phyloP scores from a whole-genome alignment of 352 stramenopile species.

The Phytophthora tentaculata region DNA sequence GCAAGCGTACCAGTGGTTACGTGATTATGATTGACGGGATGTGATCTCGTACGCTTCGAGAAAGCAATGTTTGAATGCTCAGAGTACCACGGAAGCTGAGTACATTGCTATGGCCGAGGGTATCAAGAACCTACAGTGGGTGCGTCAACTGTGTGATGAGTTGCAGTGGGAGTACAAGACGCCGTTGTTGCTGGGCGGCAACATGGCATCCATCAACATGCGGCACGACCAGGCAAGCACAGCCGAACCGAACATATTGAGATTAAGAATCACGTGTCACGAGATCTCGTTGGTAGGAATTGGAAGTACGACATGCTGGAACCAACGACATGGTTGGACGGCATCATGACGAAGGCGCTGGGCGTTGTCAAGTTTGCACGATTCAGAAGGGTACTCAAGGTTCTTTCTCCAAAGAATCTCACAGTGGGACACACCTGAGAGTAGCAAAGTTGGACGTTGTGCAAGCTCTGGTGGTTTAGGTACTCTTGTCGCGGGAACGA shows the following conservation, averaged over 20 bases:
- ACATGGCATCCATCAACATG: conserved; percentile 8
- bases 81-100: conserved; percentile 36
- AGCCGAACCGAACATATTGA: neutral
- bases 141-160: conserved; percentile 12
- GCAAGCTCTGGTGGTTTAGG: too few species aligned
- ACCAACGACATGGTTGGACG: conserved; percentile 8
- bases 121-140: conserved; percentile 24
- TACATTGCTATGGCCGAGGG: conserved; percentile 37
- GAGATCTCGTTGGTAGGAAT: neutral
- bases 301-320: neutral
- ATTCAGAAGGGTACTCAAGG: too few species aligned
- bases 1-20: conserved; percentile 36
- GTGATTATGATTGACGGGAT: conserved; percentile 25
- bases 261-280: conserved; percentile 4
- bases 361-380: neutral
- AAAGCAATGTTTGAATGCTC: conserved; percentile 36
- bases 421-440: too few species aligned
- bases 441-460: too few species aligned
- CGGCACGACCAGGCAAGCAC: neutral
- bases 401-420: too few species aligned
- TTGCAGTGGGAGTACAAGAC: conserved; percentile 6
- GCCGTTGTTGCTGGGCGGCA: conserved; percentile 1
- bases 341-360: conserved; percentile 5
- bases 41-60: conserved; percentile 26
- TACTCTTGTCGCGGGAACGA: too few species aligned